Percentiles rank a stretch among this genome's conserved stretches.
Conservation (phyloP, 768 basidiomycete genomes). For the Collybiopsis luxurians region DNA sequence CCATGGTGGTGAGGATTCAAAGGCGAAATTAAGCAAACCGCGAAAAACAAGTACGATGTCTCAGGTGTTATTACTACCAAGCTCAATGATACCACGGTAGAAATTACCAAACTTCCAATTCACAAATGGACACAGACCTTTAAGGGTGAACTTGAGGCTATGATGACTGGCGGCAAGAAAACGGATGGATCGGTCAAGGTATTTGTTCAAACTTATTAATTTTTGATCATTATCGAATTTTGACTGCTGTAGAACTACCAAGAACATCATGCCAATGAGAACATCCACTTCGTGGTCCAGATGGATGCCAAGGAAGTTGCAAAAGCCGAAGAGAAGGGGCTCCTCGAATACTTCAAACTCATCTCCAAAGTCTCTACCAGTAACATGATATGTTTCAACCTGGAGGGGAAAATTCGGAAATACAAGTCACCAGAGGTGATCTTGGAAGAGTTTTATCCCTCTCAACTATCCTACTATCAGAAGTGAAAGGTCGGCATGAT, state of each 20-base stretch:
- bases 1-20: conserved; percentile 96
- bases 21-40: conserved; percentile 77
- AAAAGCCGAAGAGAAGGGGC: conserved; percentile 86
- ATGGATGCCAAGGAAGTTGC: conserved; percentile 80
- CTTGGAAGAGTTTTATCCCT: conserved; percentile 88
- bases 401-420: conserved; percentile 93
- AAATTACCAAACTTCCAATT: conserved; percentile 94
- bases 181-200: conserved; percentile 82
- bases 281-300: conserved; percentile 84
- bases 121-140: conserved; percentile 93
- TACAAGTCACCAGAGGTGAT: conserved; percentile 90
- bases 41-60: conserved; percentile 86
- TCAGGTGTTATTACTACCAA: conserved; percentile 71
- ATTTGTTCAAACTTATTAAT: conserved; percentile 6
- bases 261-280: conserved; percentile 91
- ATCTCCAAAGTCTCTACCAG: conserved; percentile 79
- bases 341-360: conserved; percentile 91
- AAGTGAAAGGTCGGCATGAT: conserved; percentile 76
- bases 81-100: conserved; percentile 83
- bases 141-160: conserved; percentile 87
- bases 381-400: conserved; percentile 99
- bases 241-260: conserved; percentile 78
- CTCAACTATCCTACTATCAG: conserved; percentile 88
- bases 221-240: not conserved
- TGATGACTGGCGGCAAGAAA: conserved; percentile 76